phyloP scores from a whole-genome alignment of 2,329 filamentous ascomycete species.

The Tympanopsis confertula region DNA sequence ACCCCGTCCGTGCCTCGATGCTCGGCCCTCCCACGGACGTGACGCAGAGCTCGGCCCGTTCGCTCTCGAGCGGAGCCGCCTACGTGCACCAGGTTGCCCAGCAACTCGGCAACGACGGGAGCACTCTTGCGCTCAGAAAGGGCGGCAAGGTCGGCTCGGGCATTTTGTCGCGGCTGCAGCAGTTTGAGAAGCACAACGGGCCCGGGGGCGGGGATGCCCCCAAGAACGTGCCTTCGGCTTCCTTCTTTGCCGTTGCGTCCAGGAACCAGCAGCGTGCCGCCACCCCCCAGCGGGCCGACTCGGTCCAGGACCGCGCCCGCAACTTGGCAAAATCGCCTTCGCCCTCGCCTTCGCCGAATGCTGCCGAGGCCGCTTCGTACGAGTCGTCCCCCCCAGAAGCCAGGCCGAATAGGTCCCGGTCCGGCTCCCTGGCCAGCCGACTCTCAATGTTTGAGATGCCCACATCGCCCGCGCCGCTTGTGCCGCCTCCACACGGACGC shows the following conservation, averaged over 20 bases:
- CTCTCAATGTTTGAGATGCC: slow-evolving; percentile 40
- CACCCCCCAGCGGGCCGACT: slow-evolving; percentile 31
- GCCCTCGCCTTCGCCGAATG: slow-evolving; percentile 28
- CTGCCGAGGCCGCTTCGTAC: slow-evolving; percentile 28
- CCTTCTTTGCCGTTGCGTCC: slow-evolving; percentile 49
- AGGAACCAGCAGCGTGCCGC: slow-evolving; percentile 18
- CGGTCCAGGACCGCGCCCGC: slow-evolving; percentile 28
- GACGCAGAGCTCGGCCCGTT: slow-evolving; percentile 33
- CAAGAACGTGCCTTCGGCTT: slow-evolving; percentile 29
- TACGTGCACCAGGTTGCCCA: slow-evolving; percentile 41
- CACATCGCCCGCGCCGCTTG: slow-evolving; percentile 13
- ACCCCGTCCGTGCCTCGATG: slow-evolving; percentile 30
- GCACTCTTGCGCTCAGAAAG: slow-evolving; percentile 55
- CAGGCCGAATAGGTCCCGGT: slow-evolving; percentile 17
- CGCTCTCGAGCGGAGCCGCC: slow-evolving; percentile 41
- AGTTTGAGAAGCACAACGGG: slow-evolving; percentile 67
- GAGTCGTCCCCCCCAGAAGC: slow-evolving; percentile 20
- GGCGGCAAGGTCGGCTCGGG: slow-evolving; percentile 76
- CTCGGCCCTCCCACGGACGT: slow-evolving; percentile 29
- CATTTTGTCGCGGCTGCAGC: slow-evolving; percentile 89
- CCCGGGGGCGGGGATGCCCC: slow-evolving; percentile 16
- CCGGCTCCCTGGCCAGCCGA: slow-evolving; percentile 40
- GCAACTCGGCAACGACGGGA: slow-evolving; percentile 28
- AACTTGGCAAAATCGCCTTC: slow-evolving; percentile 26
- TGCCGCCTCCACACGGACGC: slow-evolving; percentile 15